Evolutionary conservation across 305 asterid genomes (phyloP).

Genomic region (Fraxinus ornus): DNA sequence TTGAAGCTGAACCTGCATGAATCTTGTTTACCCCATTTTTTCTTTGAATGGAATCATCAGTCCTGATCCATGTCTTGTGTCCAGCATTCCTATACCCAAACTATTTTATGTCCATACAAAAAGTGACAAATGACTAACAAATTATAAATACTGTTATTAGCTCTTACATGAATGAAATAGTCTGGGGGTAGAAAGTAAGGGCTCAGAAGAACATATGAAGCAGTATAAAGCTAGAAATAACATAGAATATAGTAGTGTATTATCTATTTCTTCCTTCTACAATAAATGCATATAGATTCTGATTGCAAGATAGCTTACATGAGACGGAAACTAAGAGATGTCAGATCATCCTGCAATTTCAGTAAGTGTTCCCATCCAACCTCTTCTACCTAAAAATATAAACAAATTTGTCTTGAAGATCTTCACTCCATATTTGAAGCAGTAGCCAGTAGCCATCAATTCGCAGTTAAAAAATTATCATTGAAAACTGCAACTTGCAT

Average conservation of each 20-base stretch:
- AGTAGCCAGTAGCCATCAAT: background rate
- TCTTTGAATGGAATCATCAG: background rate
- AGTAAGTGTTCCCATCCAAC: conserved; percentile 82
- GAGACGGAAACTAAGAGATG: conserved; percentile 55
- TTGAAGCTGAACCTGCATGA: background rate
- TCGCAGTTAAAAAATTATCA: background rate
- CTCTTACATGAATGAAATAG: conserved; percentile 1
- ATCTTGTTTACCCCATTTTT: background rate
- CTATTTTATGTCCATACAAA: background rate
- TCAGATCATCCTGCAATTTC: conserved; percentile 60
- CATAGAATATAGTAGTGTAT: background rate
- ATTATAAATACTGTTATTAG: background rate
- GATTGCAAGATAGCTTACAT: conserved; percentile 40
- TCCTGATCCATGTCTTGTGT: background rate
- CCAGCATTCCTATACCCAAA: background rate
- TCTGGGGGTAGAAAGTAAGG: background rate
- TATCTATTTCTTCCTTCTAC: background rate
- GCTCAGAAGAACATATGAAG: background rate
- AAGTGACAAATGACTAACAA: background rate
- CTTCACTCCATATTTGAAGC: background rate
- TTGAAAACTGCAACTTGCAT: background rate
- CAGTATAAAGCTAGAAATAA: background rate
- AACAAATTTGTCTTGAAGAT: conserved; percentile 12
- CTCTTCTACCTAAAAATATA: conserved; percentile 63
- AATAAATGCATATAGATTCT: background rate